Evolutionary conservation across 1,284 basidiomycete species (phyloP), one percentile per base, ranked within the genome.

Genomic region (Ustilago curta): DNA sequence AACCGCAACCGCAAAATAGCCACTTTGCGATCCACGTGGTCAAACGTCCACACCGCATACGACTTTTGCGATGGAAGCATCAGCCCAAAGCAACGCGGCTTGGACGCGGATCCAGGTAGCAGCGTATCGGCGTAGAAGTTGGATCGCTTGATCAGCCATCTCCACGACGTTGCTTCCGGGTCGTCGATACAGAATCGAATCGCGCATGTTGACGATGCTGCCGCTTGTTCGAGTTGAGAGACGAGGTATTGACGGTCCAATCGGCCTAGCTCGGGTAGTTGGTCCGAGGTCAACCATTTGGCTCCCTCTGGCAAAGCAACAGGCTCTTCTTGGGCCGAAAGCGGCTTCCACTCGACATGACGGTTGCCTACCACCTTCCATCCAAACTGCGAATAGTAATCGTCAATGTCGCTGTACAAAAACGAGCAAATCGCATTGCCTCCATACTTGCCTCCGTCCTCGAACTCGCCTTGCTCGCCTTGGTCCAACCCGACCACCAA

Each of bases 391-490:
- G 68, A 73, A 81, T 91, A 91, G 80, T 90, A 90, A 0, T 86
- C 77, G 3, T 90, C 90, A 27, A 91, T 85, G 72, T 91, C 90
- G 79, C 90, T 91, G 83, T 89, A 91, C 6, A 91, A 85, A 11
- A 87, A 87, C 2, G 89, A 90, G 72, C 90, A 89, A 7, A 77
- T 66, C 1, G 83, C 87, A 53, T 86, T 77, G 8, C 85, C 79
- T 19, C 74, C 68, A 21, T 83, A 80, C 11, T 81, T 81, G 0
- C 87, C 87, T 16, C 55, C 70, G 18, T 65, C 61, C n/a, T 31
- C 40, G 37, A 63, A 42, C 19, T 61, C 59, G 3, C 45, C 59
- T 18, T 59, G 52, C 8, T 47, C 42, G 4, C 27, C 51, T 18
- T 48, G 53, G 12, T 48, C 43, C 44, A 64, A 32, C 23, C 21